Percentiles rank a stretch among this genome's conserved stretches.
Conservation (phyloP, 192 early-diverging fungal genomes). For the Coemansia sp. region DNA sequence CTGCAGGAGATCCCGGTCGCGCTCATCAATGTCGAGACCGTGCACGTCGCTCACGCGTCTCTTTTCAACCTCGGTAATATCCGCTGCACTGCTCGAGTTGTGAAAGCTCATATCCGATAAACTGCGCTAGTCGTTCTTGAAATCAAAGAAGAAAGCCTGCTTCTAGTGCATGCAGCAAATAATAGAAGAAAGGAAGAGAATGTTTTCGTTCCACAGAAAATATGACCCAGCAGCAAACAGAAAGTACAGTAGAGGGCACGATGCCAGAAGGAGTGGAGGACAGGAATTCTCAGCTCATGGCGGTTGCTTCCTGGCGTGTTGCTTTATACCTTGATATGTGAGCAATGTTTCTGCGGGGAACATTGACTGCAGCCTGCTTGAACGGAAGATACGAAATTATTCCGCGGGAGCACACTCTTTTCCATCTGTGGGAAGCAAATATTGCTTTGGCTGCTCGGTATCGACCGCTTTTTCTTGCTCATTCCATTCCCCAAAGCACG, state of each 20-base stretch:
- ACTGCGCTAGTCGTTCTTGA: not conserved
- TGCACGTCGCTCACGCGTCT: not conserved
- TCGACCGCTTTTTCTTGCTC: not conserved
- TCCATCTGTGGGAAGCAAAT: not conserved
- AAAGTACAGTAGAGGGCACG: not conserved
- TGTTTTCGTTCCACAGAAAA: not conserved
- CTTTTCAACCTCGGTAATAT: constrained; percentile 43
- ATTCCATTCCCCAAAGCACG: not conserved
- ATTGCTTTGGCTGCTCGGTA: not conserved
- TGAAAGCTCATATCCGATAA: constrained; percentile 31
- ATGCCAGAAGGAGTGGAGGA: not conserved
- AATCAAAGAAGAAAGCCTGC: not conserved
- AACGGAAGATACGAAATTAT: not conserved
- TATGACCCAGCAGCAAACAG: not conserved
- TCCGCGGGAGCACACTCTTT: not conserved
- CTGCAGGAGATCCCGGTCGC: constrained; percentile 45
- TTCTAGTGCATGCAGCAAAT: not conserved
- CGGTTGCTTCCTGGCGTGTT: not conserved
- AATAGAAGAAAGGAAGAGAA: not conserved
- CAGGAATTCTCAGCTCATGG: not conserved
- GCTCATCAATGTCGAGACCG: constrained; percentile 30
- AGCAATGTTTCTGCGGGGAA: not conserved
- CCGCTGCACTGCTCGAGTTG: constrained; percentile 25
- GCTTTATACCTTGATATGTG: not conserved
- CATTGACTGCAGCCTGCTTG: too few species aligned